Base-by-base conservation (phyloP, 352 stramenopile species). In the Plasmopara viticola region DNA sequence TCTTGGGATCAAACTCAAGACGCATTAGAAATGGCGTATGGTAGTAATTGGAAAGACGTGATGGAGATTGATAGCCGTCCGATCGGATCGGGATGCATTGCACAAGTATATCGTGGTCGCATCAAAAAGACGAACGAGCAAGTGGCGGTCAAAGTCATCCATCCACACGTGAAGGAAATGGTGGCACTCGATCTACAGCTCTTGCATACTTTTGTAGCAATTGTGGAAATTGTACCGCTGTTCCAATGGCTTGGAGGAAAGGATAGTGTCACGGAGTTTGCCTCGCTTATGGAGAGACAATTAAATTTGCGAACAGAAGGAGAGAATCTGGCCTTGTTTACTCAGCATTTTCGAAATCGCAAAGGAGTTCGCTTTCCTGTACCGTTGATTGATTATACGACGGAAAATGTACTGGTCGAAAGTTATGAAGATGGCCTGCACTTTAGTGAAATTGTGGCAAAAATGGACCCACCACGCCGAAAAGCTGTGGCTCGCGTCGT, bases 71-170 rank as follows among this genome's bases (percentile, higher is more conserved):
- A 87, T 13, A 47, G 30, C 5, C 17, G 72, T 0, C 79, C 82
- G 5, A 89, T 93, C 53, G 95, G 94, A 9, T 97, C 90, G 17
- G 95, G 95, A 12, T 97, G 90, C 60, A 96, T 97, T 37, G 95
- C 95, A 1, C 93, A 98, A 66, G 95, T 98, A 2, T 97, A 98
- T 74, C 67, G 73, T 48, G 94, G 83, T 10, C 84, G 60, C 13
- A 69, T 97, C 13, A 54, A 61, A n/a, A 46, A 56, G 5, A 88
- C 72, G 1, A 66, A 65, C 33, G 72, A 92, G 30, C 51, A 83
- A 17, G 82, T 97, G 20, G 92, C 94, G 1, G 73, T 98, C 9
- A 98, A 98, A 52, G 84, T 97, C 0, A 84, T 98, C 30, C 93
- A 98, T 60, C 94, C 93, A 6, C 71, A 90, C 25, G 91, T 97